Evolutionary conservation across 345 rosid genomes (phyloP).

Genomic region (Ricinus communis): DNA sequence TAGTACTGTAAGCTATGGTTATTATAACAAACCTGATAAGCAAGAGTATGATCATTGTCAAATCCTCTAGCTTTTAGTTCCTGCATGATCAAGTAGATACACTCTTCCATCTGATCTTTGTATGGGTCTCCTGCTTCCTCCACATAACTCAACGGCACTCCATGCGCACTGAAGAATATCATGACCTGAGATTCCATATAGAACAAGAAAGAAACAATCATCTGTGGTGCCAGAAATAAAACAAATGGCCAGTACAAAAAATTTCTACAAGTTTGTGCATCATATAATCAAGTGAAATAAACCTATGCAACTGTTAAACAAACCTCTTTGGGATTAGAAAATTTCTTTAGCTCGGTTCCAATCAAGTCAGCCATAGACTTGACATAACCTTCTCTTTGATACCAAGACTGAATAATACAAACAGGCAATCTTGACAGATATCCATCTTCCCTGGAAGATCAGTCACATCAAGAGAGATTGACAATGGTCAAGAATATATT

Average conservation of each 20-base stretch:
- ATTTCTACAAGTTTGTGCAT: not conserved
- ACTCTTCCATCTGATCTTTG: slow-evolving; percentile 95
- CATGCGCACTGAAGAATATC: slow-evolving; percentile 97
- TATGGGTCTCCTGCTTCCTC: slow-evolving; percentile 89
- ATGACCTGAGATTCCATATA: slow-evolving; percentile 50
- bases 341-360: slow-evolving; percentile 60
- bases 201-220: not conserved
- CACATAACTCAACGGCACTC: slow-evolving; percentile 89
- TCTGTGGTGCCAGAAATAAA: slow-evolving; percentile 1
- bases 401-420: slow-evolving; percentile 80
- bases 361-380: slow-evolving; percentile 90
- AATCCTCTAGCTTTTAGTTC: slow-evolving; percentile 79
- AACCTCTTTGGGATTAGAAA: slow-evolving; percentile 78
- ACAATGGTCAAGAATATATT: not conserved
- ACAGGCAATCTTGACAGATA: slow-evolving; percentile 73
- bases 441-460: slow-evolving; percentile 63
- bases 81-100: slow-evolving; percentile 76
- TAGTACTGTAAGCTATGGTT: not conserved
- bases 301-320: slow-evolving; percentile 14
- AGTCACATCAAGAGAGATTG: slow-evolving; percentile 19
- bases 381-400: slow-evolving; percentile 77
- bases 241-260: not conserved
- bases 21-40: slow-evolving; percentile 71
- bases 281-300: not conserved
- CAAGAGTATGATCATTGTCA: slow-evolving; percentile 65